Percentiles rank a stretch among this genome's conserved stretches.
Conservation (phyloP, 371 early-diverging fungal species). For the Parasitella parasitica region DNA sequence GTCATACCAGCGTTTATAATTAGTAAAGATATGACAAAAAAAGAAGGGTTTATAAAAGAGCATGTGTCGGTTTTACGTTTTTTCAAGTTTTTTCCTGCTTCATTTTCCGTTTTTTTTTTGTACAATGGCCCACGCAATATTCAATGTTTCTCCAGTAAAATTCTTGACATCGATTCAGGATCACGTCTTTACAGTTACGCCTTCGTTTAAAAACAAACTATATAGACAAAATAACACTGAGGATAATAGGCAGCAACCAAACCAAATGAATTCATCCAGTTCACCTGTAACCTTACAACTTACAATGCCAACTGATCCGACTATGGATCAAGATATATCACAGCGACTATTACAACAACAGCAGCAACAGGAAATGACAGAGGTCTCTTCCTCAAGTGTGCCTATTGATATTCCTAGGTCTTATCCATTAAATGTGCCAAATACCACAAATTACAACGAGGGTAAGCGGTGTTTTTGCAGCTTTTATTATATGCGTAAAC, state of each 20-base stretch:
- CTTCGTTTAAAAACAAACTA: constrained; percentile 7
- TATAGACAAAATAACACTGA: background rate
- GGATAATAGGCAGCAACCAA: background rate
- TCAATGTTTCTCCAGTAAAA: constrained; percentile 19
- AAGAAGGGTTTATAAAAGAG: background rate
- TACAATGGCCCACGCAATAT: constrained; percentile 19
- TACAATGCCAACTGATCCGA: constrained; percentile 13
- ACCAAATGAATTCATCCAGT: constrained; percentile 1
- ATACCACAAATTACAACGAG: background rate
- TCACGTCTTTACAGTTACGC: constrained; percentile 13
- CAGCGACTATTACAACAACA: background rate
- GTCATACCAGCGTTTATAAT: background rate
- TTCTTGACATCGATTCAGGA: constrained; percentile 20
- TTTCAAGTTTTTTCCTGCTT: constrained; percentile 1
- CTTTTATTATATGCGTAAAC: too few species aligned
- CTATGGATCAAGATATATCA: background rate
- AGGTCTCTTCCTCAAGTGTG: background rate
- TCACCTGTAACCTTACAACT: constrained; percentile 12
- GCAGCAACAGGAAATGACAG: background rate
- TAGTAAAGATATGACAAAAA: background rate
- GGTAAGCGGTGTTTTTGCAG: background rate
- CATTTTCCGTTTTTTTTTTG: background rate
- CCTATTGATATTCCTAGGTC: constrained; percentile 24
- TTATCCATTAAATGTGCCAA: constrained; percentile 4
- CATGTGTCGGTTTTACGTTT: background rate